phyloP scores from a whole-genome alignment of 345 rosid genomes.

The Physaria fendleri region DNA sequence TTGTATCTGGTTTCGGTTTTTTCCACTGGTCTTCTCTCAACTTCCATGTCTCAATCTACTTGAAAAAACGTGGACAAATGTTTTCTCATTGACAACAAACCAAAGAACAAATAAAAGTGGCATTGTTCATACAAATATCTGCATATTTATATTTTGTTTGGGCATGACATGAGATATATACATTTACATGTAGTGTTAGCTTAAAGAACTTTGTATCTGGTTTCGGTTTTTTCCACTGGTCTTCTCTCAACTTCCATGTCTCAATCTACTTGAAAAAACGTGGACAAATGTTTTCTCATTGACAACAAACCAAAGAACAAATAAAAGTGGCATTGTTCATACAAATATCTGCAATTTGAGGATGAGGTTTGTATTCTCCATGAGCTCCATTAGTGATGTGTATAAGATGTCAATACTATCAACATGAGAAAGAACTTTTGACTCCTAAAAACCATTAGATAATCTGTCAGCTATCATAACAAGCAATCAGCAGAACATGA shows the following conservation, averaged over 20 bases:
- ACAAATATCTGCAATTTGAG: constrained; percentile 36
- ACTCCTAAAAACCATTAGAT: constrained; percentile 25
- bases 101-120: constrained; percentile 1
- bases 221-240: too few species aligned
- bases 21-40: too few species aligned
- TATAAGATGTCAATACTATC: constrained; percentile 27
- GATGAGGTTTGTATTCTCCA: constrained; percentile 21
- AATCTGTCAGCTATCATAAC: constrained; percentile 22
- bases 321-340: constrained; percentile 18
- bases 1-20: too few species aligned
- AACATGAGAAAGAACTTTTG: constrained; percentile 31
- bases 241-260: too few species aligned
- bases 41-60: too few species aligned
- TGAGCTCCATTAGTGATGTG: constrained; percentile 20
- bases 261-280: too few species aligned
- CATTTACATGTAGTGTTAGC: too few species aligned
- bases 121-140: constrained; percentile 37
- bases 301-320: constrained; percentile 18
- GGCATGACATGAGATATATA: too few species aligned
- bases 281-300: constrained; percentile 9
- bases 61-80: too few species aligned
- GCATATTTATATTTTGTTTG: too few species aligned
- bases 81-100: constrained; percentile 20
- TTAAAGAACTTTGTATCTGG: too few species aligned
- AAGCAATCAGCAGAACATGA: constrained; percentile 31